These are phyloP conservation scores for Isoetes taiwanensis DNA, from an alignment of 75 land plant genomes.

Conservation along the genomic window DNA sequence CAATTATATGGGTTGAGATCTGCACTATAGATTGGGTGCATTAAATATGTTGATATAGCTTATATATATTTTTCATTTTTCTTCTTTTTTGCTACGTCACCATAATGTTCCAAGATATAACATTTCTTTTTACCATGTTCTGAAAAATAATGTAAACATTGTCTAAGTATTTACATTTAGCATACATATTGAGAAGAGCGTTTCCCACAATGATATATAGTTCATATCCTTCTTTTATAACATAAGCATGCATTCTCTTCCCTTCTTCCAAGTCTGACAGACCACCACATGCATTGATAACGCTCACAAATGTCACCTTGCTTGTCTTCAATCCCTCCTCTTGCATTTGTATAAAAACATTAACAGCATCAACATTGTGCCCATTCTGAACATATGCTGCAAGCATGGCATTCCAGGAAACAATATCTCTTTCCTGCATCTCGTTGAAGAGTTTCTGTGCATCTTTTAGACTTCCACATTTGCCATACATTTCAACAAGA, in stretches of 20 bases:
- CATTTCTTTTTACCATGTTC: too few species aligned
- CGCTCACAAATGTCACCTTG: conserved; percentile 26
- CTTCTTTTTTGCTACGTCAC: too few species aligned
- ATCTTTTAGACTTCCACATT: background rate
- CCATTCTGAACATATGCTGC: background rate
- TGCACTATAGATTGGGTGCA: too few species aligned
- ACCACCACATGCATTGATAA: conserved; percentile 18
- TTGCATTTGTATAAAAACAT: background rate
- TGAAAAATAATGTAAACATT: too few species aligned
- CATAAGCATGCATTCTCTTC: conserved; percentile 25
- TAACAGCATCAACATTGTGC: background rate
- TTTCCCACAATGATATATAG: conserved; percentile 29
- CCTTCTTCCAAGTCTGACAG: conserved; percentile 17
- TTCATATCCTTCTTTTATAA: conserved; percentile 12
- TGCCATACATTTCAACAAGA: background rate
- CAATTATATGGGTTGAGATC: too few species aligned
- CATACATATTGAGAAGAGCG: conserved; percentile 38
- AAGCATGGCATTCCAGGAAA: background rate
- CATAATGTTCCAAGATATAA: too few species aligned
- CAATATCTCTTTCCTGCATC: background rate
- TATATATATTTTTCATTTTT: too few species aligned
- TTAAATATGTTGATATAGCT: too few species aligned
- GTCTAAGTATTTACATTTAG: too few species aligned
- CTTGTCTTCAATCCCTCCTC: conserved; percentile 15
- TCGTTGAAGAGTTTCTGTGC: background rate